Evolutionary conservation across 345 rosid genomes (phyloP).

Genomic region (Cochlearia excelsa): DNA sequence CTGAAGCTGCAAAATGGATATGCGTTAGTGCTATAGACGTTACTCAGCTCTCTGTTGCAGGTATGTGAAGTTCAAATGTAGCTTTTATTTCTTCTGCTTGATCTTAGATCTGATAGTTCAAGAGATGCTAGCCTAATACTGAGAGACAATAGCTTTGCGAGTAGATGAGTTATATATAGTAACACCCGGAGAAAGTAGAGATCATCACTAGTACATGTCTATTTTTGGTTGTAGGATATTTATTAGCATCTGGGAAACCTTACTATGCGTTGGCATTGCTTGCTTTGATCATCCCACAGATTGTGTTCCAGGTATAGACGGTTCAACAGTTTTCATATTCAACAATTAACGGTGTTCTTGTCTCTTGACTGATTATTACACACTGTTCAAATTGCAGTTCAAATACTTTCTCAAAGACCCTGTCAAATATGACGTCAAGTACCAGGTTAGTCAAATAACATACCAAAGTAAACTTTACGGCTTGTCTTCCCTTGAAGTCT

Average conservation of each 20-base stretch:
- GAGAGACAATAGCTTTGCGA: no score
- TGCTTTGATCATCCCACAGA: slow-evolving; percentile 72
- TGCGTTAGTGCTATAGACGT: slow-evolving; percentile 94
- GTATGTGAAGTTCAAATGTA: slow-evolving; percentile 37
- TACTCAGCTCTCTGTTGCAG: slow-evolving; percentile 90
- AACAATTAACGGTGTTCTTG: not conserved
- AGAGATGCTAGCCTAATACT: no score
- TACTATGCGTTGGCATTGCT: slow-evolving; percentile 79
- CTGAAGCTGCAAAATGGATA: slow-evolving; percentile 98
- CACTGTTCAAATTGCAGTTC: slow-evolving; percentile 48
- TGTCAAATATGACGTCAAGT: slow-evolving; percentile 86
- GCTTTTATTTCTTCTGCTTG: no score
- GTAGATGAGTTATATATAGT: no score
- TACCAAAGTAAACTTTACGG: no score
- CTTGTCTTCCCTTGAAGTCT: no score
- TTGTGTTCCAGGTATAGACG: slow-evolving; percentile 70
- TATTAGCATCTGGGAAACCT: slow-evolving; percentile 93
- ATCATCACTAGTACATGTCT: not conserved
- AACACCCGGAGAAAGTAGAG: no score
- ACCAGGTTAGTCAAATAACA: slow-evolving; percentile 53
- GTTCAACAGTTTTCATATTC: not conserved
- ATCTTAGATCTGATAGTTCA: no score
- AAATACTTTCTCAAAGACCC: slow-evolving; percentile 94
- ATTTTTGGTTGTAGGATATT: slow-evolving; percentile 58
- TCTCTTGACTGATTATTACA: slow-evolving; percentile 9